Base-by-base conservation (phyloP, 2,329 filamentous ascomycete genomes). In the Dothiorella sarmentorum region DNA sequence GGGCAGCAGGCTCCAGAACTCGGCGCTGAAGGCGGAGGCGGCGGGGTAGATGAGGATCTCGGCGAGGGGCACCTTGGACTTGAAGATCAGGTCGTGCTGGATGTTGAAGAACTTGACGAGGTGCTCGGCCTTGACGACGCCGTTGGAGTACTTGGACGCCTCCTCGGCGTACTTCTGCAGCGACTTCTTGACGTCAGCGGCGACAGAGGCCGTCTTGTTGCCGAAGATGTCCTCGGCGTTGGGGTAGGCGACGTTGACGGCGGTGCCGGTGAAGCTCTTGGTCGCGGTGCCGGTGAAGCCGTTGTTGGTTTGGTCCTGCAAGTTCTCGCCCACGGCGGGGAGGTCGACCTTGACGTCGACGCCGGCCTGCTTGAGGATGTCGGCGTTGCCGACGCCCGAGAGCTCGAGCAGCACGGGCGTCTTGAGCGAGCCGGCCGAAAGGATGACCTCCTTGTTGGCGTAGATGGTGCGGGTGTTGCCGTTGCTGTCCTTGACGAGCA, bases 41-140 rank as follows among this genome's bases (percentile, higher is more conserved):
- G 62, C 60, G 1, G 73, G 70, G 0, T 69, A 67, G 63, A 76
- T 75, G 44, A 83, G 65, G 1, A 79, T 69, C 64, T 83, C 81
- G 0, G 72, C 76, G 2, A 81, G 67, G 0, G 80, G 52, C 20
- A 56, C 58, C 44, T 35, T 38, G 22, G 57, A 55, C 24, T 63
- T 63, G 77, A 0, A 80, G 43, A 56, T 56, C 11, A 63, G 59
- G 61, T 63, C 31, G 44, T 60, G 20, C 57, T 61, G 56, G 29
- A 64, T 58, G 4, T 57, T 44, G 27, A 63, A 51, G 58, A 60
- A 61, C 53, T 71, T 11, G 62, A 62, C 7, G 29, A 55, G 10
- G 10, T 20, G 20, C 5, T 29, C 57, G 22, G 22, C 49, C 15
- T 26, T 15, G 11, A 55, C 42, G 38, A 47, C 57, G 44, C 44